Conservation (phyloP, 345 rosid species). For the Mercurialis annua region DNA sequence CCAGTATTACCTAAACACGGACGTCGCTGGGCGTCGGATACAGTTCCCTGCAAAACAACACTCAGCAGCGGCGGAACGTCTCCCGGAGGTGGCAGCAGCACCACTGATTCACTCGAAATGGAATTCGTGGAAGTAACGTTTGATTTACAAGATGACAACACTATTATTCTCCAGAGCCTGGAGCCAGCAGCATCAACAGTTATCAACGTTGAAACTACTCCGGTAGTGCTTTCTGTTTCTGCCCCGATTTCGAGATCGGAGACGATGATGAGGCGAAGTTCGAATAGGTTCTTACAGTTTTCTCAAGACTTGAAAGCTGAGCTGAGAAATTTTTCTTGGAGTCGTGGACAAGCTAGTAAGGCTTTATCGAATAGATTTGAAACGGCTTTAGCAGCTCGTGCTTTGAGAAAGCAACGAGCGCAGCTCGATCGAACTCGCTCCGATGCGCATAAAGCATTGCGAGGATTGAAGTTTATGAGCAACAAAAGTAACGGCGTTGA, state of each 20-base stretch:
- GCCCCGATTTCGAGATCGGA: conserved; percentile 65
- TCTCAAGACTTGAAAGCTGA: conserved; percentile 83
- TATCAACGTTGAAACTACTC: conserved; percentile 35
- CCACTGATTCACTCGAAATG: conserved; percentile 45
- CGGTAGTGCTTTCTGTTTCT: conserved; percentile 12
- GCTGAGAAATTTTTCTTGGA: conserved; percentile 83
- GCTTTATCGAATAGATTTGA: conserved; percentile 51
- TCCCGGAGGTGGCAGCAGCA: too few species aligned
- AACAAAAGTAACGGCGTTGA: conserved; percentile 44
- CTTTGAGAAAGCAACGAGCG: conserved; percentile 72
- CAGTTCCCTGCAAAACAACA: conserved; percentile 41
- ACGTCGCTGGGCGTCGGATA: conserved; percentile 89
- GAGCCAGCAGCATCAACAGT: conserved; percentile 66
- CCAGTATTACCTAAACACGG: conserved; percentile 46
- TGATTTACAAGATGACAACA: conserved; percentile 88
- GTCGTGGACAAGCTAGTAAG: conserved; percentile 47
- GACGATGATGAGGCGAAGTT: conserved; percentile 62
- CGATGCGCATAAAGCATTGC: conserved; percentile 85
- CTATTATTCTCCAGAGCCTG: conserved; percentile 81
- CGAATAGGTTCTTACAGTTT: conserved; percentile 57
- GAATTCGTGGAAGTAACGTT: conserved; percentile 94
- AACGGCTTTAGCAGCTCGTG: conserved; percentile 75
- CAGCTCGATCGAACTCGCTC: conserved; percentile 90
- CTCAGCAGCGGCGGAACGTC: conserved; percentile 49
- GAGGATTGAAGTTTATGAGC: conserved; percentile 86